These are phyloP conservation scores for Ailanthus altissimus DNA, from an alignment of 345 rosid genomes.

Conservation along the genomic window DNA sequence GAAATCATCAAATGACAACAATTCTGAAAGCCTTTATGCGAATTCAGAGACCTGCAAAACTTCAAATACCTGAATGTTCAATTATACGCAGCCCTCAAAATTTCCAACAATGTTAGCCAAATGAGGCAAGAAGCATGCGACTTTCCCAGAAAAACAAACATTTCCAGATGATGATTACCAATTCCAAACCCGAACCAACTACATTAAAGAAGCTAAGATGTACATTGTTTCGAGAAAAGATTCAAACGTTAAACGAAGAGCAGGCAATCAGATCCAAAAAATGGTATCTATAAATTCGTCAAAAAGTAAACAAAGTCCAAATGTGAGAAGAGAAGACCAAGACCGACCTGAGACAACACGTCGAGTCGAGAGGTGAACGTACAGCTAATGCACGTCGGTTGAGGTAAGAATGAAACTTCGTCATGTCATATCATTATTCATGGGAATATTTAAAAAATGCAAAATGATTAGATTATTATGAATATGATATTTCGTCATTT, in stretches of 20 bases:
- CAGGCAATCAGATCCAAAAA: neutral
- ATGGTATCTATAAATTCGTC: neutral
- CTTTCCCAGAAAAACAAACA: neutral
- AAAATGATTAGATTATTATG: neutral
- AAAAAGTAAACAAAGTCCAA: neutral
- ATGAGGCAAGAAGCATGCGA: no score
- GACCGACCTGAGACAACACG: constrained; percentile 20
- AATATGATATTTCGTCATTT: no score
- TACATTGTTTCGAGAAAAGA: neutral
- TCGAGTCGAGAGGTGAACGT: neutral
- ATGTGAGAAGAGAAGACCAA: neutral
- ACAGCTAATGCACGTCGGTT: constrained; percentile 28
- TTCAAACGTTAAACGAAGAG: neutral
- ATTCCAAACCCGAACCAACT: neutral
- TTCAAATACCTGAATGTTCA: neutral
- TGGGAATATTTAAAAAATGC: neutral
- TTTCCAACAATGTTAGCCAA: neutral
- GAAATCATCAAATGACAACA: neutral
- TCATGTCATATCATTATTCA: neutral
- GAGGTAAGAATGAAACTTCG: constrained; percentile 7
- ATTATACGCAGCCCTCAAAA: neutral
- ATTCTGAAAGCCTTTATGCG: neutral
- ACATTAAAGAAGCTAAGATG: neutral
- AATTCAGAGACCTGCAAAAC: neutral
- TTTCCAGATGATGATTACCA: neutral